Conservation (phyloP, 495 filamentous ascomycete species). For the Oidiodendron maius region DNA sequence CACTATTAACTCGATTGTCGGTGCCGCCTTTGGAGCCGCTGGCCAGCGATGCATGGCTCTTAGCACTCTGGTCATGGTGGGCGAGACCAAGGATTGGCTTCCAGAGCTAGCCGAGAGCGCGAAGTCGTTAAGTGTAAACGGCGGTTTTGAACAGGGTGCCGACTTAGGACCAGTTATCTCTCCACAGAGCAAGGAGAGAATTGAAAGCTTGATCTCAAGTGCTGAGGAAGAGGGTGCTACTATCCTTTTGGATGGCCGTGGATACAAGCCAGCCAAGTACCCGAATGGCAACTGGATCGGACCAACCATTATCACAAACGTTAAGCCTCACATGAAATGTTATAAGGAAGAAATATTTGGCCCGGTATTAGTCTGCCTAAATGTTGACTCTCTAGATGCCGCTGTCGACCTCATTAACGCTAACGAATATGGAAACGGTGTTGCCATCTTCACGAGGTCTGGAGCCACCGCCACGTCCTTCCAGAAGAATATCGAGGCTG, state of each 20-base stretch:
- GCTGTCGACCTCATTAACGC: slow-evolving; percentile 58
- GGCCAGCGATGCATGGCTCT: slow-evolving; percentile 98
- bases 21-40: slow-evolving; percentile 93
- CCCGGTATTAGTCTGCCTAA: slow-evolving; percentile 82
- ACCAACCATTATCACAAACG: slow-evolving; percentile 91
- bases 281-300: slow-evolving; percentile 95
- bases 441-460: slow-evolving; percentile 57
- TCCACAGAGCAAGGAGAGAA: slow-evolving; percentile 84
- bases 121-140: slow-evolving; percentile 83
- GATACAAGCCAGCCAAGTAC: slow-evolving; percentile 84
- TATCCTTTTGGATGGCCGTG: slow-evolving; percentile 89
- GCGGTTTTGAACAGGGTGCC: slow-evolving; percentile 89
- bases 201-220: slow-evolving; percentile 80
- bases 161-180: slow-evolving; percentile 96
- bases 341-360: slow-evolving; percentile 98
- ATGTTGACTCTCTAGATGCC: slow-evolving; percentile 78
- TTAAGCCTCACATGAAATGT: slow-evolving; percentile 87
- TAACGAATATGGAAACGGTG: slow-evolving; percentile 64
- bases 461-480: slow-evolving; percentile 56
- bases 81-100: slow-evolving; percentile 90
- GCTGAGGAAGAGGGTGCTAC: slow-evolving; percentile 92
- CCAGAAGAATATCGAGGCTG: slow-evolving; percentile 62
- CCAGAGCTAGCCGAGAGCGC: slow-evolving; percentile 86
- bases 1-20: slow-evolving; percentile 86
- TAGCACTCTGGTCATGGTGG: slow-evolving; percentile 89